These are phyloP conservation scores for Novymonas esmeraldas DNA, from an alignment of 208 protist genomes.

Conservation along the genomic window DNA sequence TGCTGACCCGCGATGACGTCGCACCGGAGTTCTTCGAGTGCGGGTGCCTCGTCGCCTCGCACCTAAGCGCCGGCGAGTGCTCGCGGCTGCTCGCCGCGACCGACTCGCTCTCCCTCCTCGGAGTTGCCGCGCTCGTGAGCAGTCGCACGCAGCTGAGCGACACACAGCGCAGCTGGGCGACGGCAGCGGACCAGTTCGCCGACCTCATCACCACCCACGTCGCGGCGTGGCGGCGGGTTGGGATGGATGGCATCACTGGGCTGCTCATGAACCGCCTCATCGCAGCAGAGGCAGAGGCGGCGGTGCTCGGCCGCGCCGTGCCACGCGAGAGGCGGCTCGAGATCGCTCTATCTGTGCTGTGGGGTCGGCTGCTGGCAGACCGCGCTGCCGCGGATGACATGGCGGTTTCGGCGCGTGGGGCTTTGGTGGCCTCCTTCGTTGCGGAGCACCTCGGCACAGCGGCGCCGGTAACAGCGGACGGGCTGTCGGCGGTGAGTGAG, in stretches of 20 bases:
- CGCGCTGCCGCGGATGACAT: background rate
- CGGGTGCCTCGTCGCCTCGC: slow-evolving; percentile 22
- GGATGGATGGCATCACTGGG: slow-evolving; percentile 34
- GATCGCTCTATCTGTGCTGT: slow-evolving; percentile 25
- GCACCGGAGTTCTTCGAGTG: slow-evolving; percentile 33
- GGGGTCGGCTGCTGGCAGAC: slow-evolving; percentile 23
- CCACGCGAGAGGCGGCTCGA: slow-evolving; percentile 4
- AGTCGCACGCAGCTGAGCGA: slow-evolving; percentile 1
- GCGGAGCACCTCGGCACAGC: background rate
- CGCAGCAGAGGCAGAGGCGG: background rate
- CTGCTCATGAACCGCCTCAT: slow-evolving; percentile 8
- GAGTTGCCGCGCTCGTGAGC: slow-evolving; percentile 25
- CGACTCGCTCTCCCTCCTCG: slow-evolving; percentile 13
- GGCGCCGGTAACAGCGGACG: background rate
- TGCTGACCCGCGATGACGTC: slow-evolving; percentile 14
- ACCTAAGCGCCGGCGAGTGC: slow-evolving; percentile 12
- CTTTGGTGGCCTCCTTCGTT: slow-evolving; percentile 23
- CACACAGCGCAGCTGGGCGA: background rate
- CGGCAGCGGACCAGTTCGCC: slow-evolving; percentile 2
- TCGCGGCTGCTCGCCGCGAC: background rate
- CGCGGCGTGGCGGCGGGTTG: slow-evolving; percentile 21
- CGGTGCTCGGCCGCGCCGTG: background rate
- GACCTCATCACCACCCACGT: slow-evolving; percentile 3
- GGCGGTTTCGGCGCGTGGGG: background rate
- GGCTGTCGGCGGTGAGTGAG: slow-evolving; percentile 11